Conservation (phyloP, 2,329 filamentous ascomycete genomes). For the Nannizziopsis barbatae region DNA sequence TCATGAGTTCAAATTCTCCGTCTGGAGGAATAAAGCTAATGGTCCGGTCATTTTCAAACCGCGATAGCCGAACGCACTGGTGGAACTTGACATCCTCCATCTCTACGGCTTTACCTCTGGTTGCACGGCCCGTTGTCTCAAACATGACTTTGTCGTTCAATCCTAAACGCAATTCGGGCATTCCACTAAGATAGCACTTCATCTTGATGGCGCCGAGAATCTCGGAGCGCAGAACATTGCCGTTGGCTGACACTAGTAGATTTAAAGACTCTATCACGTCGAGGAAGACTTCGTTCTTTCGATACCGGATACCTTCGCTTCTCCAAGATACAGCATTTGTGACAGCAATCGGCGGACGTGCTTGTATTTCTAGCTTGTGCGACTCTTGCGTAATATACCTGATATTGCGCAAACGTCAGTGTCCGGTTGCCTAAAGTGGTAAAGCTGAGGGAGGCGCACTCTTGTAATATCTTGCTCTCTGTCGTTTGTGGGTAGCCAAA, state of each 20-base stretch:
- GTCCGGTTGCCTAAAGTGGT: neutral
- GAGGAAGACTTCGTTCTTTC: conserved; percentile 98
- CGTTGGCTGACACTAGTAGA: conserved; percentile 82
- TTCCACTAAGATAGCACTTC: conserved; percentile 98
- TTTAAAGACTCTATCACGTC: conserved; percentile 96
- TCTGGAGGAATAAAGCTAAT: conserved; percentile 98
- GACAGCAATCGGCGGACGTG: conserved; percentile 89
- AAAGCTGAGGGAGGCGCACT: conserved; percentile 37
- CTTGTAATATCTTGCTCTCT: conserved; percentile 94
- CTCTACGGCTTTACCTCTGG: conserved; percentile 90
- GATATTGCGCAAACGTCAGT: conserved; percentile 10
- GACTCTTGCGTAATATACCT: conserved; percentile 97
- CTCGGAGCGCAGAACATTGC: conserved; percentile 90
- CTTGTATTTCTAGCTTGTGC: conserved; percentile 94
- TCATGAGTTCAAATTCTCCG: conserved; percentile 98
- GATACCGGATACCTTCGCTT: conserved; percentile 93
- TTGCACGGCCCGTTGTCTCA: conserved; percentile 88
- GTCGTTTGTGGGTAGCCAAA: conserved; percentile 99
- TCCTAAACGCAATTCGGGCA: conserved; percentile 89
- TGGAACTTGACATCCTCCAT: conserved; percentile 99
- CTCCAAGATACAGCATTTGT: conserved; percentile 98
- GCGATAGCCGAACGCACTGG: conserved; percentile 87
- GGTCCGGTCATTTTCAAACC: conserved; percentile 96
- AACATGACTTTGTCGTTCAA: conserved; percentile 99
- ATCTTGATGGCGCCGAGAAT: conserved; percentile 97